Base-by-base conservation (phyloP, 805 yeast genomes). In the Saturnispora silvae region DNA sequence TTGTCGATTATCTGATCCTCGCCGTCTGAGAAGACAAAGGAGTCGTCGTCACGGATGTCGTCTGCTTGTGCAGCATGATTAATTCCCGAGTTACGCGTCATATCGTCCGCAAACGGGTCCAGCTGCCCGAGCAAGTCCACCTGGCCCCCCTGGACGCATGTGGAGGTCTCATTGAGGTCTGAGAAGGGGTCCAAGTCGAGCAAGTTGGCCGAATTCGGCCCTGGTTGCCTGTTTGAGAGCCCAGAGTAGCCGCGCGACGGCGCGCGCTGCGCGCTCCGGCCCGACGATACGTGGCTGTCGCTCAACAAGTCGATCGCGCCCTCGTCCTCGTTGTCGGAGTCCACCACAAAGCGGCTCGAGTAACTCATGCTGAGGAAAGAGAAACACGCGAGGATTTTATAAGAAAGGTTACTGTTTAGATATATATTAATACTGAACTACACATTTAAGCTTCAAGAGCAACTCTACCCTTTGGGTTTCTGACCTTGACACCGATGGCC, bases 401-500 rank as follows among this genome's bases (percentile, higher is more conserved):
- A 22, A 25, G 28, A 25, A 25, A 25, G 28, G n/a, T n/a, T 25
- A 25, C 28, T 25, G 28, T 25, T 25, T 25, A 25, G 28, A 25
- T 25, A 25, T 25, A 11, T 11, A 25, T 25, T 13, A n/a, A n/a
- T n/a, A n/a, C n/a, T n/a, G 10, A 32, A 23, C 33, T 35, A 35
- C 38, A 37, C 25, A 37, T 35, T 77, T 82, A 87, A 74, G 96
- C 97, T 78, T 85, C 95, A 67, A 86, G 81, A 65, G 94, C 75
- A 67, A 87, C 85, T 75, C 96, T 89, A 68, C 95, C 99, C 77
- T 84, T 77, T 65, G 96, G 94, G 76, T 92, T 92, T 79, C 98
- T 92, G 63, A 92, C 96, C 80, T 86, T 87, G 65, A 92, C 76
- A 73, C 97, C 97, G 61, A 86, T 75, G 68, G 94, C 84, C 81